Percentiles rank a stretch among this genome's conserved stretches.
Evolutionary conservation across 1,139 yeast species (phyloP).

Genomic region (Magnusiomyces magnusii): DNA sequence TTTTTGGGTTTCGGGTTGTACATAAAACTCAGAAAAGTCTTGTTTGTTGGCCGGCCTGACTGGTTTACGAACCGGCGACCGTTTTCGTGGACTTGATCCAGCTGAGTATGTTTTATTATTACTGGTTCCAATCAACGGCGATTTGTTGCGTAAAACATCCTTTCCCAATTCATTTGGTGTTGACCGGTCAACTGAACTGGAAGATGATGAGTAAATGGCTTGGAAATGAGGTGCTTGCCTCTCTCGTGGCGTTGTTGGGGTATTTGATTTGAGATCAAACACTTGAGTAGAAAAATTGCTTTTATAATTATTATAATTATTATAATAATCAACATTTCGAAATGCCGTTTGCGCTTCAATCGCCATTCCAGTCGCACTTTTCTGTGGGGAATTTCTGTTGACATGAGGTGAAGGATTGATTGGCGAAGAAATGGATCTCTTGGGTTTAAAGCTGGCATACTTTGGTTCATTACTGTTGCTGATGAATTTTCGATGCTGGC

Average conservation of each 20-base stretch:
- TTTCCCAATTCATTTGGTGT: background rate
- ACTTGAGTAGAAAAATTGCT: background rate
- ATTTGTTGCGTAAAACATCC: background rate
- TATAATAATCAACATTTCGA: no score
- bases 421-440: background rate
- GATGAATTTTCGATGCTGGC: background rate
- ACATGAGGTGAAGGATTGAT: background rate
- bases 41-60: background rate
- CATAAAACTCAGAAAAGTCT: background rate
- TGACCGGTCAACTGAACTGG: background rate
- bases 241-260: constrained; percentile 9
- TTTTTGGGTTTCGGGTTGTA: background rate
- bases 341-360: background rate
- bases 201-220: background rate
- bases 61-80: background rate
- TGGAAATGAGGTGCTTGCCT: constrained; percentile 7
- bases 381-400: background rate
- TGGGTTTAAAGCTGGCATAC: background rate
- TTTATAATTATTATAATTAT: background rate
- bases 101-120: background rate
- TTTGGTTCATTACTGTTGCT: background rate
- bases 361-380: background rate
- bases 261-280: background rate
- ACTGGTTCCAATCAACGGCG: background rate
- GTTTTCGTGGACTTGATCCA: background rate